Conservation (phyloP, 345 rosid species). For the Streptanthus diversifolius region DNA sequence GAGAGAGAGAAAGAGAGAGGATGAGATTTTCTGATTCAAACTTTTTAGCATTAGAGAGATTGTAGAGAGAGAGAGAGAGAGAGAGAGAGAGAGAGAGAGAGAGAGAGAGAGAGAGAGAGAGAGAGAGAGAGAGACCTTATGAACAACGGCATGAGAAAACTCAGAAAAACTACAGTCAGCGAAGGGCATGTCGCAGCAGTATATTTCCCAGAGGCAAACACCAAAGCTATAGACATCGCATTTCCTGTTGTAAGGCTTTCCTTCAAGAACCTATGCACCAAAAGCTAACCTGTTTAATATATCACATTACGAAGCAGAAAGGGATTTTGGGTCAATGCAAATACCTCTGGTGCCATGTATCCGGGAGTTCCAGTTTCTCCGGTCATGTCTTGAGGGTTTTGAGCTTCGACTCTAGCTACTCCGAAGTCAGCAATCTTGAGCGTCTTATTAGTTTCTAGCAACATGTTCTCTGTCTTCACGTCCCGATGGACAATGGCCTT, state of each 20-base stretch:
- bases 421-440: slow-evolving; percentile 84
- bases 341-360: slow-evolving; percentile 90
- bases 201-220: slow-evolving; percentile 83
- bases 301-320: neutral
- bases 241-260: slow-evolving; percentile 74
- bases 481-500: slow-evolving; percentile 74
- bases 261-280: slow-evolving; percentile 63
- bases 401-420: slow-evolving; percentile 87
- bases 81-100: neutral
- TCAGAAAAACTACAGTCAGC: slow-evolving; percentile 70
- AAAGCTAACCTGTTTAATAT: neutral
- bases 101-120: neutral
- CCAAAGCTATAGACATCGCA: slow-evolving; percentile 89
- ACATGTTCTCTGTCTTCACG: slow-evolving; percentile 81
- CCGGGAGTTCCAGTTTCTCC: slow-evolving; percentile 90
- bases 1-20: neutral
- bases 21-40: neutral
- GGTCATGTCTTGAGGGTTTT: slow-evolving; percentile 82
- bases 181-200: slow-evolving; percentile 86
- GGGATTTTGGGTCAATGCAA: neutral
- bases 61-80: slow-evolving; percentile 10
- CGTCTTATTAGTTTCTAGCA: slow-evolving; percentile 56
- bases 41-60: neutral
- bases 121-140: slow-evolving; percentile 43
- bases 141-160: slow-evolving; percentile 71